Conservation (phyloP, 805 yeast species). For the Torulaspora maleeae region DNA sequence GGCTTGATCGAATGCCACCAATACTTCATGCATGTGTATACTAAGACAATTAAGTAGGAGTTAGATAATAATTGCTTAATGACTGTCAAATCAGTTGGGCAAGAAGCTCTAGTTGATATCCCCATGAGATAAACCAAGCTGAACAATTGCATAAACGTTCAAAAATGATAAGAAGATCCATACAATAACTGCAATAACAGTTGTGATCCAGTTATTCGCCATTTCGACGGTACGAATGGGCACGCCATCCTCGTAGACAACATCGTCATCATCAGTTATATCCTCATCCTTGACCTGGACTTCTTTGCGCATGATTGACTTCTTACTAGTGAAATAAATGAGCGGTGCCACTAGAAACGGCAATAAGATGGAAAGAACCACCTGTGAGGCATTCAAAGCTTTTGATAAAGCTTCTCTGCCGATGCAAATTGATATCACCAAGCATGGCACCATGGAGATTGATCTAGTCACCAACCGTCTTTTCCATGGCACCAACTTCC, state of each 20-base stretch:
- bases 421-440: constrained; percentile 61
- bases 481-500: constrained; percentile 77
- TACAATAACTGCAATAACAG: constrained; percentile 47
- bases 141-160: constrained; percentile 59
- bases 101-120: constrained; percentile 13
- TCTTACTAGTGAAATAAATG: constrained; percentile 71
- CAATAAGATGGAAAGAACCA: constrained; percentile 70
- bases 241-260: constrained; percentile 15
- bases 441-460: constrained; percentile 77
- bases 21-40: constrained; percentile 3
- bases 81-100: background rate
- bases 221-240: constrained; percentile 41
- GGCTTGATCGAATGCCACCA: background rate
- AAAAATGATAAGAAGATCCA: constrained; percentile 72
- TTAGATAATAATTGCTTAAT: constrained; percentile 6
- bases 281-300: constrained; percentile 18
- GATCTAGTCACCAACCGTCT: constrained; percentile 73
- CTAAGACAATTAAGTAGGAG: constrained; percentile 5
- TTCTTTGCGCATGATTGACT: constrained; percentile 61
- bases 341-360: constrained; percentile 85
- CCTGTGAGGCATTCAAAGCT: constrained; percentile 83
- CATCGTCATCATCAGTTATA: constrained; percentile 14
- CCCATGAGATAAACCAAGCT: constrained; percentile 33
- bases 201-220: constrained; percentile 59
- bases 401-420: constrained; percentile 68